Evolutionary conservation across 202 grass and related monocot genomes (phyloP).

Genomic region (Musa balbisiana): DNA sequence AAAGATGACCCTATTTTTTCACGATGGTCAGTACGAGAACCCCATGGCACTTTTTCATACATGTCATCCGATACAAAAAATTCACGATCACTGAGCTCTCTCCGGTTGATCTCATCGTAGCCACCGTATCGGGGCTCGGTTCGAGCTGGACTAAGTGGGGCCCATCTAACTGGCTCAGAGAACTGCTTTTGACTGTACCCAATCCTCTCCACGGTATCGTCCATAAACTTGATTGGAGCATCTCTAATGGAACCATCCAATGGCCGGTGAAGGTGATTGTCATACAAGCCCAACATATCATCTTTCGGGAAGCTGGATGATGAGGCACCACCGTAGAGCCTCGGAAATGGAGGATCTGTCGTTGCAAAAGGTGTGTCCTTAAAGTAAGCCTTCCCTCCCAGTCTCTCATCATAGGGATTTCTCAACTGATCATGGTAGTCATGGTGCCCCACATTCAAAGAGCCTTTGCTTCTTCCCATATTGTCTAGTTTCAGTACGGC

Average conservation of each 20-base stretch:
- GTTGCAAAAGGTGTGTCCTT: neutral
- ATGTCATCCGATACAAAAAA: constrained; percentile 38
- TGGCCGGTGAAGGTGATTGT: neutral
- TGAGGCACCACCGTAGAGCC: constrained; percentile 7
- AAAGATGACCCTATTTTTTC: constrained; percentile 30
- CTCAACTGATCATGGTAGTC: constrained; percentile 20
- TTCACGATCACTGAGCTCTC: constrained; percentile 19
- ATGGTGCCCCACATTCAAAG: constrained; percentile 2
- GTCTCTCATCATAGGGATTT: constrained; percentile 29
- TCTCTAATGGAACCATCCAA: neutral
- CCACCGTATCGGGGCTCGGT: constrained; percentile 27
- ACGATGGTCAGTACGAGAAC: constrained; percentile 17
- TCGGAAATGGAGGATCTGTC: neutral
- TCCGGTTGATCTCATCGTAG: constrained; percentile 21
- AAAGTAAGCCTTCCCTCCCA: constrained; percentile 21
- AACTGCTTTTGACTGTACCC: constrained; percentile 4
- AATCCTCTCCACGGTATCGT: neutral
- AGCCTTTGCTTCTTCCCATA: constrained; percentile 13
- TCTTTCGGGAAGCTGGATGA: constrained; percentile 3
- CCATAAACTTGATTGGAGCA: neutral
- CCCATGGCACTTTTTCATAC: constrained; percentile 31
- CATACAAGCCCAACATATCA: constrained; percentile 7
- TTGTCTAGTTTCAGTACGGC: constrained; percentile 22
- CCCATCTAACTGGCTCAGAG: constrained; percentile 18
- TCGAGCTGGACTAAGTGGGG: constrained; percentile 27